Evolutionary conservation across 163 green algal species (phyloP), one percentile per base, ranked within the genome.

Genomic region (Prototheca wickerhamii): DNA sequence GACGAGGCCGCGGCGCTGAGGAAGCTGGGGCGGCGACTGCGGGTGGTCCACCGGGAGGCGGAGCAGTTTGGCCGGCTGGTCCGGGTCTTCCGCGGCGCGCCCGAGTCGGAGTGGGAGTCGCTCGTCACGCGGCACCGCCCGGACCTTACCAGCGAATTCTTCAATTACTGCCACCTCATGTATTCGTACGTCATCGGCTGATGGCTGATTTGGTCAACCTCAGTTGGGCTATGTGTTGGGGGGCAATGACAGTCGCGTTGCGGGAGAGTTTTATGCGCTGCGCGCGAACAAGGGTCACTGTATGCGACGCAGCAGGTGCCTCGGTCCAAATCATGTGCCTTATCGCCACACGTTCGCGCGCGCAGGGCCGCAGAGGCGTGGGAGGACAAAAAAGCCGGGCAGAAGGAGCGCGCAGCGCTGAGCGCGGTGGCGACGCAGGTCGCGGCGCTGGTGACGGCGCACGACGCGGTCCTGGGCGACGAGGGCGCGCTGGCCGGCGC

Each of bases 101-200:
- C 63, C 2, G 60, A 49, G 30, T 25, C 59, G 4, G 77, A 89
- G 46, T 89, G 81, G 82, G 78, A 90, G 63, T 58, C 60, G 21
- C 64, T 91, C 12, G 77, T 91, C 21, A 74, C 67, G 17, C 15
- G 44, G 26, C 40, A 73, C 28, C 73, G 85, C 15, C 46, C n/a
- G 10, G 42, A 71, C 15, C 64, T 92, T 51, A 76, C 65, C 15
- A n/a, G 42, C 1, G 75, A 72, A 20, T 91, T 91, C 63, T 91
- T 91, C 56, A 51, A 80, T 18, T 75, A 91, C 63, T 29, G 87
- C 25, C 61, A 87, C 17, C 34, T 74, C 20, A 55, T 59, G 21
- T 58, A 67, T 30, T 46, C 17, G 66, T 67, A 40, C 37, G 66
- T 17, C 4, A 2, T 3, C n/a, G n/a, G n/a, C n/a, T n/a, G n/a